Conservation (phyloP, 345 rosid genomes). For the Lenwebbia sp. region DNA sequence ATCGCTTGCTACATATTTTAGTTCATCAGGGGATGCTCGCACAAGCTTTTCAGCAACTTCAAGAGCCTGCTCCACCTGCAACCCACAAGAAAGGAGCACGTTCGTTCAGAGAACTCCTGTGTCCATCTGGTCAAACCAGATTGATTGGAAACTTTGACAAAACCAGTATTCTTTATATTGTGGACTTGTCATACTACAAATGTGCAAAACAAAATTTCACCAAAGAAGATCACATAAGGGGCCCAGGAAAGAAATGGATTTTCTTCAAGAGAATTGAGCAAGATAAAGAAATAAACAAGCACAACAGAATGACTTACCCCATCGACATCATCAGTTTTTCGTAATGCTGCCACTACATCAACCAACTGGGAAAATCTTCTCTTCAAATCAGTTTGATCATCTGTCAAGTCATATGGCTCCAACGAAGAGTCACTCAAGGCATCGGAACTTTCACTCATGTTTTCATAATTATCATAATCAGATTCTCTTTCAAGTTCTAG, state of each 20-base stretch:
- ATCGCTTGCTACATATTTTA: slow-evolving; percentile 64
- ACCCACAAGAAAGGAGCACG: neutral
- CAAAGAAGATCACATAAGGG: neutral
- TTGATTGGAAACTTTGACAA: neutral
- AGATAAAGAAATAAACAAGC: neutral
- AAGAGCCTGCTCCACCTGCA: slow-evolving; percentile 87
- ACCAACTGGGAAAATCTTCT: slow-evolving; percentile 65
- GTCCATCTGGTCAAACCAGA: neutral
- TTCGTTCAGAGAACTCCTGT: neutral
- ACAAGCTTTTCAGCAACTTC: slow-evolving; percentile 82
- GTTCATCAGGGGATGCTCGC: slow-evolving; percentile 92
- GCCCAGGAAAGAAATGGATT: neutral
- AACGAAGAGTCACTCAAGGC: slow-evolving; percentile 63
- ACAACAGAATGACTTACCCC: slow-evolving; percentile 54
- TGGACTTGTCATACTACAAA: neutral
- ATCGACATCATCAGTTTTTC: slow-evolving; percentile 81
- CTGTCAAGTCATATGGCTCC: slow-evolving; percentile 87
- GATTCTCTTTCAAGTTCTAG: slow-evolving; percentile 49
- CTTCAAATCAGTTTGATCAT: slow-evolving; percentile 70
- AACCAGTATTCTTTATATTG: neutral
- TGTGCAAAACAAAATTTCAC: neutral
- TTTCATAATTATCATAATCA: slow-evolving; percentile 46
- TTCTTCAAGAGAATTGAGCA: neutral
- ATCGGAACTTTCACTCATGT: slow-evolving; percentile 55
- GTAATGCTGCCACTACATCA: slow-evolving; percentile 86